phyloP scores from a whole-genome alignment of 2,329 filamentous ascomycete genomes.

The Exophiala lecanii-corni region DNA sequence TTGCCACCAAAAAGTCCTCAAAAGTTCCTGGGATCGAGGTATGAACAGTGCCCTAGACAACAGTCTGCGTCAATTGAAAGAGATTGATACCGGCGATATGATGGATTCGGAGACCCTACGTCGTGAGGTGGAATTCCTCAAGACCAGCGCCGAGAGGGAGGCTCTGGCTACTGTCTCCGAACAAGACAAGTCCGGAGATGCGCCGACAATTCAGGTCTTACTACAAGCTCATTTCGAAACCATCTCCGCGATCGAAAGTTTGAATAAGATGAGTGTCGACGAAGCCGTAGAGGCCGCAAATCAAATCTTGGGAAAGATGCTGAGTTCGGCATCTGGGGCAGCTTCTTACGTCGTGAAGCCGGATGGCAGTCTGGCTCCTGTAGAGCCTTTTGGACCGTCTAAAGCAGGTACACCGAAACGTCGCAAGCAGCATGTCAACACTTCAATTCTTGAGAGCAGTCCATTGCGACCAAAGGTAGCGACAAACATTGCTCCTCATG shows the following conservation, averaged over 20 bases:
- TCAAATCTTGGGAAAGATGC: conserved; percentile 68
- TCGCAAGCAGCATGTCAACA: conserved; percentile 41
- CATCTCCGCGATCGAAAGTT: conserved; percentile 73
- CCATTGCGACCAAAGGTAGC: conserved; percentile 45
- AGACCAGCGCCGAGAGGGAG: conserved; percentile 75
- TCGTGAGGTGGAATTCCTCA: conserved; percentile 81
- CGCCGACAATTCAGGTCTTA: conserved; percentile 72
- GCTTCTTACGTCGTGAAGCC: conserved; percentile 85
- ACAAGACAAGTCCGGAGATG: conserved; percentile 76
- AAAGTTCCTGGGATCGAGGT: conserved; percentile 78
- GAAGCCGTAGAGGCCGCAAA: conserved; percentile 79
- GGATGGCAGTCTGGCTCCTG: conserved; percentile 59
- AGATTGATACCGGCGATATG: conserved; percentile 62
- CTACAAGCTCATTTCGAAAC: conserved; percentile 91
- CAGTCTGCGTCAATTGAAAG: conserved; percentile 70
- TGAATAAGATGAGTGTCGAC: conserved; percentile 74
- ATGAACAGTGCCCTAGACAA: conserved; percentile 86
- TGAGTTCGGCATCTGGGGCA: conserved; percentile 69
- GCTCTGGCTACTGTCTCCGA: conserved; percentile 72
- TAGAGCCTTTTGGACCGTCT: conserved; percentile 63
- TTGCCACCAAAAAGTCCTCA: conserved; percentile 76
- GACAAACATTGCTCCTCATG: conserved; percentile 28
- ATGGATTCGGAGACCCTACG: conserved; percentile 67
- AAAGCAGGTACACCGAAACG: conserved; percentile 74
- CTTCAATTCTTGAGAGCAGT: conserved; percentile 39